Percentiles rank a stretch among this genome's conserved stretches.
These are phyloP conservation scores for Hordeum pubiflorum DNA, from an alignment of 202 grass and related monocot species.

Conservation along the genomic window DNA sequence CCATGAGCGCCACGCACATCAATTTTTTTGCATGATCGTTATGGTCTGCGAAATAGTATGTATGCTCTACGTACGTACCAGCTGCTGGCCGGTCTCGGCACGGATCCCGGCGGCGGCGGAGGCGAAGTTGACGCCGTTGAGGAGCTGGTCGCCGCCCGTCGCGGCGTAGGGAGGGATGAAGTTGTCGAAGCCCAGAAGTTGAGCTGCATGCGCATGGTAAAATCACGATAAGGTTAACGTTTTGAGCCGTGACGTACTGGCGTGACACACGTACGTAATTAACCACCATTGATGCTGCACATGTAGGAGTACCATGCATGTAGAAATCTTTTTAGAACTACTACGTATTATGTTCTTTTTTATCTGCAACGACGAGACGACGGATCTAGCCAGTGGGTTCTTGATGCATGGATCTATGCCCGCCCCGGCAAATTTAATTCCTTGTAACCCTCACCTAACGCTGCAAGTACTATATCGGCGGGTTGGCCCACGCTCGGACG, in stretches of 20 bases:
- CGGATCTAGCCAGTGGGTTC: background rate
- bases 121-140: constrained; percentile 87
- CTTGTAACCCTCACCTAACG: background rate
- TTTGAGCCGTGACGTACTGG: background rate
- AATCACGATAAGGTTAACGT: background rate
- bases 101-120: constrained; percentile 95
- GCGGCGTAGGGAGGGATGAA: constrained; percentile 78
- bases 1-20: background rate
- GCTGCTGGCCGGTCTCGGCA: constrained; percentile 85
- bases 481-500: background rate
- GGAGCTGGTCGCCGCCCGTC: constrained; percentile 49
- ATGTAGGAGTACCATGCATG: background rate
- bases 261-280: background rate
- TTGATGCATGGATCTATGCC: background rate
- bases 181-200: constrained; percentile 72
- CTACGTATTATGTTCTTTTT: no score
- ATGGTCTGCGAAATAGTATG: background rate
- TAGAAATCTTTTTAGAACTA: background rate
- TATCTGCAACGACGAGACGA: background rate
- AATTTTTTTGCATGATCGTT: background rate
- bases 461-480: background rate
- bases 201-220: constrained; percentile 40
- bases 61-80: constrained; percentile 18
- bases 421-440: constrained; percentile 4
- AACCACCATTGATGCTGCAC: background rate